These are phyloP conservation scores for Backusella tuberculispora DNA, from an alignment of 192 early-diverging fungal genomes.

Conservation along the genomic window DNA sequence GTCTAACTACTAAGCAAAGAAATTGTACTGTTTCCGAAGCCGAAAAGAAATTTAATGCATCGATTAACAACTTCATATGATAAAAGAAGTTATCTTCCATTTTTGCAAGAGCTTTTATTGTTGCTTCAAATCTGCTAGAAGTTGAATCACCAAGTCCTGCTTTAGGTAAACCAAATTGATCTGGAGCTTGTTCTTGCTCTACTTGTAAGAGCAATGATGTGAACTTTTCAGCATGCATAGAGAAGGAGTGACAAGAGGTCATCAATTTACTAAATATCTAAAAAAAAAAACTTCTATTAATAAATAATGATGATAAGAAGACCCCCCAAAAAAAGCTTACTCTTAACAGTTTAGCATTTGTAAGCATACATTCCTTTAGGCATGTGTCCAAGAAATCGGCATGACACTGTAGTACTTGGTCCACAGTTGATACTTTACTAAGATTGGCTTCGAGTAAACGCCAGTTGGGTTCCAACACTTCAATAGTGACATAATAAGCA, in stretches of 20 bases:
- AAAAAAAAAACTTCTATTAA: background rate
- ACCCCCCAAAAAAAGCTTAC: conserved; percentile 44
- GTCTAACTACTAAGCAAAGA: conserved; percentile 61
- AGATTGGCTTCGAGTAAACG: conserved; percentile 66
- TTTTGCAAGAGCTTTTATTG: conserved; percentile 46
- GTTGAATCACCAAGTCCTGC: conserved; percentile 36
- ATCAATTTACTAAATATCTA: conserved; percentile 72
- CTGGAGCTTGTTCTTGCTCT: conserved; percentile 38
- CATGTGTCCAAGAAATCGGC: conserved; percentile 85
- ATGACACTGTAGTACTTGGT: conserved; percentile 82
- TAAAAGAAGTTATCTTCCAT: conserved; percentile 66
- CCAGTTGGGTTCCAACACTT: conserved; percentile 95
- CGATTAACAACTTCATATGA: conserved; percentile 74
- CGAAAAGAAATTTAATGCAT: conserved; percentile 80
- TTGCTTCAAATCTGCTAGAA: conserved; percentile 40
- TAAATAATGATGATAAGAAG: too few species aligned
- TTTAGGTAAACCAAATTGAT: conserved; percentile 39
- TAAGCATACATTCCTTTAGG: conserved; percentile 90
- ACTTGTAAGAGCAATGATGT: conserved; percentile 42
- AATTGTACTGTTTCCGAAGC: conserved; percentile 68
- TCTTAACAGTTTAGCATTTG: conserved; percentile 79
- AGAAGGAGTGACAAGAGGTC: conserved; percentile 60
- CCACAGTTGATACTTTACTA: conserved; percentile 75
- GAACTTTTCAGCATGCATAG: conserved; percentile 60
- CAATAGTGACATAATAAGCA: conserved; percentile 85